Conservation (phyloP, 2,329 filamentous ascomycete genomes). For the Alternaria gansuensis region DNA sequence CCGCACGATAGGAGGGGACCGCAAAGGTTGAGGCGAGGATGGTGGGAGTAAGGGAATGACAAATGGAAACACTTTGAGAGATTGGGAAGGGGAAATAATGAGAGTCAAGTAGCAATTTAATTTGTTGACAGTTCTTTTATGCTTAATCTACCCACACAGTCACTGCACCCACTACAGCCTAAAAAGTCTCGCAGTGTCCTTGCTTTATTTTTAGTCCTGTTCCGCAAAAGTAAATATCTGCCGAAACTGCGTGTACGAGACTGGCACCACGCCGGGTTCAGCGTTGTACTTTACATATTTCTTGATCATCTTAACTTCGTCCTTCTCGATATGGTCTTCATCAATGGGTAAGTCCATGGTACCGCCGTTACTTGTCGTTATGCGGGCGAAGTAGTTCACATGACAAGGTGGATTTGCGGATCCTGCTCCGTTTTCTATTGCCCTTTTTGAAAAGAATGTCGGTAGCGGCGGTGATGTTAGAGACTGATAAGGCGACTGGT, state of each 20-base stretch:
- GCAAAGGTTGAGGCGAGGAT: slow-evolving; percentile 5
- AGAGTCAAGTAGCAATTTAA: background rate
- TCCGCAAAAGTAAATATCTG: slow-evolving; percentile 24
- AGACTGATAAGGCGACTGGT: slow-evolving; percentile 3
- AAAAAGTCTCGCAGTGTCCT: background rate
- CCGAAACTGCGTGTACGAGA: slow-evolving; percentile 17
- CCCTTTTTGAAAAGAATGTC: background rate
- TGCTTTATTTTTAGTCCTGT: slow-evolving; percentile 1
- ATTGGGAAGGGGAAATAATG: background rate
- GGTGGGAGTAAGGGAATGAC: background rate
- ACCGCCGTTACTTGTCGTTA: slow-evolving; percentile 12
- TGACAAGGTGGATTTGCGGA: slow-evolving; percentile 2
- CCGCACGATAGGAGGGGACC: slow-evolving; percentile 10
- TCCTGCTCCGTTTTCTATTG: background rate
- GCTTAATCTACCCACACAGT: background rate
- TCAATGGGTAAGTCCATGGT: slow-evolving; percentile 17
- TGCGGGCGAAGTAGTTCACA: slow-evolving; percentile 17
- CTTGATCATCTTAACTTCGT: slow-evolving; percentile 14
- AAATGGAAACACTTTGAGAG: background rate
- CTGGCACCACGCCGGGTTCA: background rate
- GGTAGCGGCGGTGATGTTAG: background rate
- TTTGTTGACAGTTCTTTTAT: background rate
- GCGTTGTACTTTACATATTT: slow-evolving; percentile 23
- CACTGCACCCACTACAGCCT: background rate
- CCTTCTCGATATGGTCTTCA: slow-evolving; percentile 8